These are phyloP conservation scores for Metarhizium brunneum DNA, from an alignment of 2,329 filamentous ascomycete genomes.

Conservation along the genomic window DNA sequence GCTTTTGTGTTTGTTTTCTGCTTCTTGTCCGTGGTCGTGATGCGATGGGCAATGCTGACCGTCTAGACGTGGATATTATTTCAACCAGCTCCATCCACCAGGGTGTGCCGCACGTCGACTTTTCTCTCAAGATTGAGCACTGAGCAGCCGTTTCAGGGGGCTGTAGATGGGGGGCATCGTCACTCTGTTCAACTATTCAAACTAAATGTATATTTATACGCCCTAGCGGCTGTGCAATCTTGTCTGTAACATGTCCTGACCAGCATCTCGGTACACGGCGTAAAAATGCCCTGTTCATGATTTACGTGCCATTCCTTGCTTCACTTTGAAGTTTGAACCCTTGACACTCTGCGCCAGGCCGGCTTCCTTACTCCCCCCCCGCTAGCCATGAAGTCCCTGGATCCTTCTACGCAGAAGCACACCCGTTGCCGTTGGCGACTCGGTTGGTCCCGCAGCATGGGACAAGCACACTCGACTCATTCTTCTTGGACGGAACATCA, in stretches of 20 bases:
- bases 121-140: slow-evolving; percentile 76
- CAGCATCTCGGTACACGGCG: no score
- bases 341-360: slow-evolving; percentile 10
- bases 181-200: no score
- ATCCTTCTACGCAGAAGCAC: slow-evolving; percentile 18
- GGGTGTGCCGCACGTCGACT: slow-evolving; percentile 87
- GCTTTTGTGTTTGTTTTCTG: not conserved
- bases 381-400: slow-evolving; percentile 24
- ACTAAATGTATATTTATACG: no score
- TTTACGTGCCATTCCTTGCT: not conserved
- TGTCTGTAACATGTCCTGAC: not conserved
- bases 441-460: slow-evolving; percentile 19
- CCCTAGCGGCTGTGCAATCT: no score
- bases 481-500: slow-evolving; percentile 29
- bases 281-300: not conserved
- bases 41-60: not conserved
- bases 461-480: slow-evolving; percentile 32
- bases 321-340: not conserved
- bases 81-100: slow-evolving; percentile 97
- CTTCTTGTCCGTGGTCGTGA: not conserved
- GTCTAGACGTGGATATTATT: slow-evolving; percentile 81
- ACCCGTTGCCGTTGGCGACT: slow-evolving; percentile 3
- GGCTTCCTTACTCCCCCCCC: slow-evolving; percentile 4
- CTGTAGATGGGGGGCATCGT: no score
- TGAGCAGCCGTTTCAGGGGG: slow-evolving; percentile 8